Base-by-base conservation (phyloP, 2,329 filamentous ascomycete species). In the Pyrenophora tritici-repentis region DNA sequence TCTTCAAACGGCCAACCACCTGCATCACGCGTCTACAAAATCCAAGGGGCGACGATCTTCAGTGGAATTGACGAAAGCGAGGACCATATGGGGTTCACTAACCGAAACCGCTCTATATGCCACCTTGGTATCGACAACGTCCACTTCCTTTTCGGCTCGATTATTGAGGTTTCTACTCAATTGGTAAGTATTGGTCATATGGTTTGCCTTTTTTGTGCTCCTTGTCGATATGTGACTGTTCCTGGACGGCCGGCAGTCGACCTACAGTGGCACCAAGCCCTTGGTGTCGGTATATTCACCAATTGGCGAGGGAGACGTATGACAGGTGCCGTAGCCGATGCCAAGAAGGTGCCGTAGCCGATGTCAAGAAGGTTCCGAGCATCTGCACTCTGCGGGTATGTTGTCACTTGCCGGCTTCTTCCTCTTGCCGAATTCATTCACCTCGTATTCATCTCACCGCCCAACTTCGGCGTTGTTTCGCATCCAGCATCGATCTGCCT, bases 1-100 rank as follows among this genome's bases (percentile, higher is more conserved):
- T 8, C 26, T 29, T 12, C 35, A 52, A 35, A 40, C 49, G 44
- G 49, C 38, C 39, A 42, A 22, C 24, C 35, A 40, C 35, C 44
- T 44, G 49, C 49, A 43, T 24, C 20, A 29, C 34, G 29, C 48
- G 33, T 48, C 34, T 24, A 22, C 38, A 37, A 24, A 6, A 41
- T 12, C 37, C 38, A 51, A 22, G 17, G 31, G 14, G 29, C 20
- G 38, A 47, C 34, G 39, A 48, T 52, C 44, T 36, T 8, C 44
- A 48, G 20, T 17, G 16, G 20, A 34, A 18, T 26, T 33, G 17
- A 39, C 38, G 14, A 17, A 34, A 47, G 17, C 16, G 43, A 47
- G 4, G 16, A 29, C n/a, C 3, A n/a, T 22, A 24, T 14, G 12
- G 10, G 14, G 13, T 5, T 24, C 24, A 24, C 26, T 24, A 47